Evolutionary conservation across 805 yeast genomes (phyloP).

Genomic region (Candida argentea): DNA sequence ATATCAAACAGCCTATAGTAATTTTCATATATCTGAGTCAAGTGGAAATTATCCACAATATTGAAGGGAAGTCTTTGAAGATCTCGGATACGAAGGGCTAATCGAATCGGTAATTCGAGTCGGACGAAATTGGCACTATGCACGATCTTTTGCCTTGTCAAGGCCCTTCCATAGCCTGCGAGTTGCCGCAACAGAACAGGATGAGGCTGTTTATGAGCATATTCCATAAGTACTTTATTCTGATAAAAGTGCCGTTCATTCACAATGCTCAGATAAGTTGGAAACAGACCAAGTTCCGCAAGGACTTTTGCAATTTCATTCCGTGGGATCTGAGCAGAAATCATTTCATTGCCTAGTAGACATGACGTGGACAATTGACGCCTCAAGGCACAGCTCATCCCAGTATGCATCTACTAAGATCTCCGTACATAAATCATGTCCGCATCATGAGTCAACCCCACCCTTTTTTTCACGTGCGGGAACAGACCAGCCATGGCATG

Average conservation of each 20-base stretch:
- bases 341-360: constrained; percentile 21
- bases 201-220: constrained; percentile 60
- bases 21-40: constrained; percentile 80
- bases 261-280: constrained; percentile 29
- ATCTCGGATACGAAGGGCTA: constrained; percentile 71
- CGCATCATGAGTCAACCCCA: too few relatives aligned
- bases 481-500: too few relatives aligned
- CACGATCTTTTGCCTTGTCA: constrained; percentile 68
- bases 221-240: constrained; percentile 53
- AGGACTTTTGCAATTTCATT: constrained; percentile 20
- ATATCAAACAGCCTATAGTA: constrained; percentile 83
- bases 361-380: too few relatives aligned
- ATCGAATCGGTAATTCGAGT: constrained; percentile 72
- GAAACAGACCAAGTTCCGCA: constrained; percentile 30
- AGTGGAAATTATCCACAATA: constrained; percentile 75
- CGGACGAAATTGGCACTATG: constrained; percentile 84
- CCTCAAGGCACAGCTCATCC: too few relatives aligned
- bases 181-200: constrained; percentile 86
- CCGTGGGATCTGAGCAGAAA: constrained; percentile 21
- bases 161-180: constrained; percentile 76
- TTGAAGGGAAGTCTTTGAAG: constrained; percentile 77
- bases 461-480: too few relatives aligned
- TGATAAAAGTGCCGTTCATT: constrained; percentile 79
- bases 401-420: too few relatives aligned
- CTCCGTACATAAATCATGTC: too few relatives aligned